Base-by-base conservation (phyloP, 805 yeast genomes). In the Hanseniaspora singularis region DNA sequence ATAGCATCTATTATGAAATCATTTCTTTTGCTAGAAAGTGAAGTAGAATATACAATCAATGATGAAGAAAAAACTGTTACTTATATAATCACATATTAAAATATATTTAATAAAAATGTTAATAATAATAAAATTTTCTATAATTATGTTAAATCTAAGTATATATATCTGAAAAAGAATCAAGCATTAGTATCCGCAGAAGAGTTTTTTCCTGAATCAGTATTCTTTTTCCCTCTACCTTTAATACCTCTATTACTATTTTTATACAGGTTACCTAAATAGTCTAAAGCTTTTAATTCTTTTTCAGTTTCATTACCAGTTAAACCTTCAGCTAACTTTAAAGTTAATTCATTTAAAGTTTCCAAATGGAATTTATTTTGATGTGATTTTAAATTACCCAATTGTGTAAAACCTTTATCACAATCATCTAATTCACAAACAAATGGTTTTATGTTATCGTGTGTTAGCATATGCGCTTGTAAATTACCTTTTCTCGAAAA, bases 361-460 rank as follows among this genome's bases (percentile, higher is more conserved):
- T 74, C 74, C 52, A 77, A 63, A 62, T 87, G 97, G 58, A 87
- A 86, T 55, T 88, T 71, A 63, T 88, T 89, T 59, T 88, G 97
- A 62, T 89, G 97, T 1, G 94, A 83, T 63, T 89, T 88, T 68
- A 88, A 71, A 58, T 88, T 88, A 3, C 96, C 96, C 55, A 88
- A 69, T 65, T 88, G 97, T 1, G 96, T 83, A 57, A 88, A 88
- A 4, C 81, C 72, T 64, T 86, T 87, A 53, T 74, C 77, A 64
- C 96, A 88, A 50, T 72, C 70, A 61, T 86, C 95, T 50, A 88
- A 69, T 55, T 74, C 76, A 64, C 96, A 88, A 49, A 74, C 73
- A 58, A 70, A 84, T 6, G 95, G 96, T 56, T 82, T 79, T 49
- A 75, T 67, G 55, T 82, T 77, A 49, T 78, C 79, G 64, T 87